Evolutionary conservation across 2,329 filamentous ascomycete species (phyloP).

Genomic region (Scorias spongiosa): DNA sequence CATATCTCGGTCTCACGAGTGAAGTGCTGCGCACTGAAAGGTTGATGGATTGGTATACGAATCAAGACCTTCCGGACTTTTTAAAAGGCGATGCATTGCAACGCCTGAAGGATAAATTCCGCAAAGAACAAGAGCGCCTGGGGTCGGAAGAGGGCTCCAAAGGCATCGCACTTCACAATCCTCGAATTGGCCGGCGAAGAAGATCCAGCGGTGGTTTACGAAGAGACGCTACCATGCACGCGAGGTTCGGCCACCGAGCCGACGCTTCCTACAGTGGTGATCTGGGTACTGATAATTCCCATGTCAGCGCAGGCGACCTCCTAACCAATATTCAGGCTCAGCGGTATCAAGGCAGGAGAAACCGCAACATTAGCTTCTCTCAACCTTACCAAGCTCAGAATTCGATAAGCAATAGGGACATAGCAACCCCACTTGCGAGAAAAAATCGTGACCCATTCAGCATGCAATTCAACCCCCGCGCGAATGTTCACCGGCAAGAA

Average conservation of each 20-base stretch:
- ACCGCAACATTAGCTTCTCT: slow-evolving; percentile 30
- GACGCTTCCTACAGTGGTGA: slow-evolving; percentile 8
- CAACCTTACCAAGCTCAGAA: slow-evolving; percentile 30
- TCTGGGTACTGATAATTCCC: slow-evolving; percentile 9
- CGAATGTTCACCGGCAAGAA: slow-evolving; percentile 53
- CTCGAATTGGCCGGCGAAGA: slow-evolving; percentile 45
- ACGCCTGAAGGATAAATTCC: slow-evolving; percentile 83
- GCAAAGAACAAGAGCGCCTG: slow-evolving; percentile 59
- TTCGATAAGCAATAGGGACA: slow-evolving; percentile 11
- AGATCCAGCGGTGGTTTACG: slow-evolving; percentile 58
- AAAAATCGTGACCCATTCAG: slow-evolving; percentile 27
- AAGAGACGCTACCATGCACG: slow-evolving; percentile 64
- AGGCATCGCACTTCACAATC: slow-evolving; percentile 89
- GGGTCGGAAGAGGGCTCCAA: slow-evolving; percentile 71
- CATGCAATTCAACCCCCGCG: slow-evolving; percentile 17
- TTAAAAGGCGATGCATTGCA: slow-evolving; percentile 70
- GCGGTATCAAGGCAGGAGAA: slow-evolving; percentile 38
- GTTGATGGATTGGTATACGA: slow-evolving; percentile 84
- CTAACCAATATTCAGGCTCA: slow-evolving; percentile 62
- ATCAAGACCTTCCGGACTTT: slow-evolving; percentile 80
- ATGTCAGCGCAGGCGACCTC: slow-evolving; percentile 47
- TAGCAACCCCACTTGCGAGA: slow-evolving; percentile 26
- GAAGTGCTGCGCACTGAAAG: slow-evolving; percentile 89
- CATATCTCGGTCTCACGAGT: slow-evolving; percentile 78
- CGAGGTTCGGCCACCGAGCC: slow-evolving; percentile 31